Base-by-base conservation (phyloP, 345 rosid genomes). In the Reutealis trisperma region DNA sequence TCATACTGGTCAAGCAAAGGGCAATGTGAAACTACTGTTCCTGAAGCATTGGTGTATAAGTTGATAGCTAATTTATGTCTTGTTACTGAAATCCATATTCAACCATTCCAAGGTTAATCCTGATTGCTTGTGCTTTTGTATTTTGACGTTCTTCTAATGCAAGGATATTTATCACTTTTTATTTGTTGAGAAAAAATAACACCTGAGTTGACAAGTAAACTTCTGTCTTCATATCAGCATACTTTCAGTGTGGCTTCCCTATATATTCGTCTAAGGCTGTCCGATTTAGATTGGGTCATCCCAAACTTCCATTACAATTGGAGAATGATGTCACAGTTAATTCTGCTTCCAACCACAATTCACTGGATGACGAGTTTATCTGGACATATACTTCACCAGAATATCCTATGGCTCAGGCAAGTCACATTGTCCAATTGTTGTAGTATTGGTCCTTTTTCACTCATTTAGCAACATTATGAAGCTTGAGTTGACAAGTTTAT, bases 1-100 rank as follows among this genome's bases (percentile, higher is more conserved):
- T 96, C 94, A 0, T 96, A 96, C 85, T 96, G 99, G 99, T 95
- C 99, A 0, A 95, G 99, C 82, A 80, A 83, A 77, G 98, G 97
- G 62, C 91, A 91, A 55, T 83, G 78, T 76, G 76, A 77, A 37
- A 85, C 94, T 75, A 79, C 84, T 0, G 94, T 87, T 52, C 98
- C 96, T 47, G 99, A 96, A 88, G 88, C 84, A 19, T 89, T 96
- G 71, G 75, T 89, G n/a, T 96, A 93, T 75, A 91, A 81, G 74
- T 78, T 96, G 77, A 82, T 58, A 34, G 85, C 87, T 68, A 92
- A 91, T 86, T 65, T 93, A 69, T 89, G 94, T 82, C 87, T 92
- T 67, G 77, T 96, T 67, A 85, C 87, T 67, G 96, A 96, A 72
- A 84, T 96, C 80, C 86, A 71, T 77, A 63, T 93, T 82, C 90